Base-by-base conservation (phyloP, 2,329 filamentous ascomycete genomes). In the Aspergillus thermomutatus region DNA sequence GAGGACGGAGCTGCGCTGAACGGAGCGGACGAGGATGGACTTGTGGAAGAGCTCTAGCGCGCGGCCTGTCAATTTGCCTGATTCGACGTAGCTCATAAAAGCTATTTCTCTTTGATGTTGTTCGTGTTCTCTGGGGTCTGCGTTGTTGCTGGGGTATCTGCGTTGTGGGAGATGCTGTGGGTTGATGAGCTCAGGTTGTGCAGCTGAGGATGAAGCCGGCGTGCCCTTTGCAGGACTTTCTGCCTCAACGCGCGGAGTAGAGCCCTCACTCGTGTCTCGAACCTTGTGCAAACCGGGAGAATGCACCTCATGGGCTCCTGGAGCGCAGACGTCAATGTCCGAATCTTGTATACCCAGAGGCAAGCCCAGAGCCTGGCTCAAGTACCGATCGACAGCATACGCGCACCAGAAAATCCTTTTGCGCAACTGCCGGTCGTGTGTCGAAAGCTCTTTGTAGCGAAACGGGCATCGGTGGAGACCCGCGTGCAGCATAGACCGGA, bases 391-490 rank as follows among this genome's bases (percentile, higher is more conserved):
- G 27, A 76, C 68, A 4, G 74, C 74, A 62, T 77, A 76, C 1
- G 73, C 73, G 26, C 69, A 73, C 74, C 74, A 76, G 57, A 77
- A 76, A 10, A 77, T 70, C n/a, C 74, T 67, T 59, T 76, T 76
- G 9, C 74, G 70, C 28, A 77, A 62, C 31, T 76, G 73, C 23
- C 74, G 68, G 49, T 76, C 72, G 57, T 75, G 72, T 3, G 69
- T 67, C 2, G 76, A 74, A 9, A 82, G 71, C 52, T 80, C 72
- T 9, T 70, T 69, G 57, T 82, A 83, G 6, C 80, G 78, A 54
- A 79, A 77, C 0, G 81, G 81, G 59, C 81, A 82, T 3, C 80
- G 73, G 60, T 83, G 80, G 6, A 82, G 71, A 4, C 81, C 80
- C 1, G 79, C 75, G 60, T 82, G 79, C 25, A 79, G 77, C 49